Evolutionary conservation across 768 basidiomycete species (phyloP).

Genomic region (Mycena alexandri): DNA sequence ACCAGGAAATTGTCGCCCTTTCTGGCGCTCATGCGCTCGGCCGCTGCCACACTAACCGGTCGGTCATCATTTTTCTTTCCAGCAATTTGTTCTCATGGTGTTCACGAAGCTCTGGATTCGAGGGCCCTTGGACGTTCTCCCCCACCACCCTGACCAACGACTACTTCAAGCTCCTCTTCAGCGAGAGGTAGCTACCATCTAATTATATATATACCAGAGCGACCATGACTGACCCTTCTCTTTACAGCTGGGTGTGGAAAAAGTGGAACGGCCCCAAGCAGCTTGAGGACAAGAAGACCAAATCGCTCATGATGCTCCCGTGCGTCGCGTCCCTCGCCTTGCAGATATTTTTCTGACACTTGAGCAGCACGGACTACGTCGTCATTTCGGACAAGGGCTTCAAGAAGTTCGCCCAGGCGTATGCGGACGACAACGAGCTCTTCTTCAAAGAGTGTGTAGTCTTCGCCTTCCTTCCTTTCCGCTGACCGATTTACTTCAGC

Average conservation of each 20-base stretch:
- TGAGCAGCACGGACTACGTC: constrained; percentile 83
- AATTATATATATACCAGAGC: not conserved
- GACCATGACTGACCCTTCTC: constrained; percentile 15
- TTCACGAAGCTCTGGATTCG: constrained; percentile 73
- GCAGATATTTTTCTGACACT: constrained; percentile 8
- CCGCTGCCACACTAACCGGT: constrained; percentile 90
- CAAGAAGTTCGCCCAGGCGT: constrained; percentile 88
- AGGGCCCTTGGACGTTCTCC: constrained; percentile 96
- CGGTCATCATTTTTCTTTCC: constrained; percentile 34
- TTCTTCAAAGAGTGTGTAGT: constrained; percentile 93
- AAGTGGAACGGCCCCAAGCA: constrained; percentile 97
- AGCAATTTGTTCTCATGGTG: not conserved
- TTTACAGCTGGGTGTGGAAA: constrained; percentile 85
- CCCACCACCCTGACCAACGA: constrained; percentile 91
- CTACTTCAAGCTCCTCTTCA: constrained; percentile 86
- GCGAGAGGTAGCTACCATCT: constrained; percentile 71
- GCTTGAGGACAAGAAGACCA: constrained; percentile 92
- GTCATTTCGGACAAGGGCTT: constrained; percentile 92
- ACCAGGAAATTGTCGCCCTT: constrained; percentile 97
- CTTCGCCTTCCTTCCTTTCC: constrained; percentile 5
- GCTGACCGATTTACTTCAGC: constrained; percentile 54
- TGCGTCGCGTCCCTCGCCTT: constrained; percentile 54
- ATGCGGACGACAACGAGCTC: constrained; percentile 85
- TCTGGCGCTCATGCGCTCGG: constrained; percentile 96
- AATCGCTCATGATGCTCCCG: constrained; percentile 95